Conservation (phyloP, 225 moss, liverwort and hornwort genomes). For the Bryoerythrophyllum caledonicum region DNA sequence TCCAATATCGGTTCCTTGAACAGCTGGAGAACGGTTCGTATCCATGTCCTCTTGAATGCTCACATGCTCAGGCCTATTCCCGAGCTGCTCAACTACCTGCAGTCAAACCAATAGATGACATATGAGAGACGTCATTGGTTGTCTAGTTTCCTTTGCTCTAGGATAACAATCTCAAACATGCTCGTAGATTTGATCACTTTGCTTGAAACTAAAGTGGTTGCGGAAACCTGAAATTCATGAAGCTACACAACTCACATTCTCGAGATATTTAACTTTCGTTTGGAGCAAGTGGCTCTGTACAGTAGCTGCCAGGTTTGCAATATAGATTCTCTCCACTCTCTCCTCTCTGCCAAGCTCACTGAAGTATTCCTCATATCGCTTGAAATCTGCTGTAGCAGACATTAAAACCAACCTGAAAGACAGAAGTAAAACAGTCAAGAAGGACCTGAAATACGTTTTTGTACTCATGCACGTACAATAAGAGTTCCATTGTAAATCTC, state of each 20-base stretch:
- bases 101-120: not conserved
- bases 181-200: not conserved
- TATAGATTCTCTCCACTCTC: conserved; percentile 22
- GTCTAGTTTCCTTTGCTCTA: not conserved
- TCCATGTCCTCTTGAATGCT: not conserved
- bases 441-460: not conserved
- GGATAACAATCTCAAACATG: not conserved
- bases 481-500: not conserved
- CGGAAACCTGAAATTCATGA: conserved; percentile 1
- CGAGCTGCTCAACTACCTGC: conserved; percentile 24
- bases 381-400: conserved; percentile 29
- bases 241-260: conserved; percentile 17
- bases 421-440: conserved; percentile 3
- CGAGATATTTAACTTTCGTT: conserved; percentile 22
- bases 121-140: not conserved
- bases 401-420: conserved; percentile 18
- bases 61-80: conserved; percentile 19
- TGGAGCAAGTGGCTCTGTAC: conserved; percentile 12
- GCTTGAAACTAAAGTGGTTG: not conserved
- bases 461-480: not conserved
- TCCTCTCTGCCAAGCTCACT: conserved; percentile 17
- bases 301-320: conserved; percentile 6
- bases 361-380: conserved; percentile 24
- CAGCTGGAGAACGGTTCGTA: conserved; percentile 2
- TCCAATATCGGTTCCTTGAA: conserved; percentile 19